phyloP scores from a whole-genome alignment of 768 basidiomycete species.

The Podaxis sp. region DNA sequence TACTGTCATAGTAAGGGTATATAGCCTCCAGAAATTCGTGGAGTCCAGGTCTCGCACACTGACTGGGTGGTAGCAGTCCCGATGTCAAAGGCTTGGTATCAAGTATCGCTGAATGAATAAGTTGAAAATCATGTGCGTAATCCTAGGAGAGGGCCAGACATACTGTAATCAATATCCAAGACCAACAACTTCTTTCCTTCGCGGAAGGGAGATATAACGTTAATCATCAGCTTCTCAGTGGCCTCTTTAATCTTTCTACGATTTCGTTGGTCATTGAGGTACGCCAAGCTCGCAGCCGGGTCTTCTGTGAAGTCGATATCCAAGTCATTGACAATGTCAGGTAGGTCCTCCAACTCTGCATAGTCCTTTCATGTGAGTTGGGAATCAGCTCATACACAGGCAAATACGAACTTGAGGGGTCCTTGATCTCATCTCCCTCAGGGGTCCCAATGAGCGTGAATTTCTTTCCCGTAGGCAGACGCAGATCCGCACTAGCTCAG shows the following conservation, averaged over 20 bases:
- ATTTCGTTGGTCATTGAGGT: slow-evolving; percentile 76
- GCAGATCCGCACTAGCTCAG: slow-evolving; percentile 48
- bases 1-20: slow-evolving; percentile 80
- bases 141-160: slow-evolving; percentile 15
- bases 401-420: slow-evolving; percentile 51
- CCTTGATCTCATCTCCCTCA: slow-evolving; percentile 80
- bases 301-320: slow-evolving; percentile 76
- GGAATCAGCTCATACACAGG: background rate
- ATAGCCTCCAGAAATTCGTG: slow-evolving; percentile 81
- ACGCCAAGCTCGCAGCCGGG: slow-evolving; percentile 49
- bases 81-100: slow-evolving; percentile 85
- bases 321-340: slow-evolving; percentile 74
- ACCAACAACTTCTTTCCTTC: slow-evolving; percentile 79
- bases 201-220: slow-evolving; percentile 74
- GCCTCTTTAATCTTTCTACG: slow-evolving; percentile 76
- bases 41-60: slow-evolving; percentile 79
- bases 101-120: slow-evolving; percentile 53
- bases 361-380: background rate
- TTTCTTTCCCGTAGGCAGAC: slow-evolving; percentile 57
- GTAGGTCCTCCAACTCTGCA: slow-evolving; percentile 58
- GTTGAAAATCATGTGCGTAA: background rate
- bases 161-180: slow-evolving; percentile 87
- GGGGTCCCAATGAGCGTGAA: slow-evolving; percentile 88
- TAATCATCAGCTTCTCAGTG: slow-evolving; percentile 55
- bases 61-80: slow-evolving; percentile 70